phyloP scores from a whole-genome alignment of 2,329 filamentous ascomycete genomes.

The Epichloe scottii region DNA sequence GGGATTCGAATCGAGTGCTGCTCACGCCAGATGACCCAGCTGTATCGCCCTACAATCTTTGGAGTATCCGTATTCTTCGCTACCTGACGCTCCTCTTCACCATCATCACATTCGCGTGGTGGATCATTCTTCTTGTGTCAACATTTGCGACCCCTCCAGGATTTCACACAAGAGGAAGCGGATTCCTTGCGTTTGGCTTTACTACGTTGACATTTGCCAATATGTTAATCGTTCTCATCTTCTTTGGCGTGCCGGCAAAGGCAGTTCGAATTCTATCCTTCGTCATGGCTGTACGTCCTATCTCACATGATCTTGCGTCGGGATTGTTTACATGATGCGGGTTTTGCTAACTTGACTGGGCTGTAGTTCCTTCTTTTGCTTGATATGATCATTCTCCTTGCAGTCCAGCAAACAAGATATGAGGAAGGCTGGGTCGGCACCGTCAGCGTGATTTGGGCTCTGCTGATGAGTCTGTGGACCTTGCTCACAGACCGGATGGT shows the following conservation, averaged over 20 bases:
- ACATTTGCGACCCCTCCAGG: slow-evolving; percentile 83
- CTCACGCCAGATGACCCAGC: slow-evolving; percentile 31
- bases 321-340: neutral
- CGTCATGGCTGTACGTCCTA: slow-evolving; percentile 38
- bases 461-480: slow-evolving; percentile 68
- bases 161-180: slow-evolving; percentile 77
- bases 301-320: neutral
- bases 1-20: slow-evolving; percentile 30
- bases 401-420: slow-evolving; percentile 59
- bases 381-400: slow-evolving; percentile 67
- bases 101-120: slow-evolving; percentile 74
- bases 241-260: slow-evolving; percentile 76
- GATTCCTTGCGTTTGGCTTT: slow-evolving; percentile 81
- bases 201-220: slow-evolving; percentile 67
- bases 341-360: neutral
- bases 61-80: slow-evolving; percentile 72
- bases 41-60: slow-evolving; percentile 90
- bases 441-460: slow-evolving; percentile 67
- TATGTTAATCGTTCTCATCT: slow-evolving; percentile 64
- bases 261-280: slow-evolving; percentile 63
- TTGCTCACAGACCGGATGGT: slow-evolving; percentile 71
- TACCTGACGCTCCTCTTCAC: slow-evolving; percentile 69
- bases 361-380: slow-evolving; percentile 29
- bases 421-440: slow-evolving; percentile 93
- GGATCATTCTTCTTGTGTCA: slow-evolving; percentile 77